phyloP scores from a whole-genome alignment of 441 rosid species.

The Erodium trifolium region DNA sequence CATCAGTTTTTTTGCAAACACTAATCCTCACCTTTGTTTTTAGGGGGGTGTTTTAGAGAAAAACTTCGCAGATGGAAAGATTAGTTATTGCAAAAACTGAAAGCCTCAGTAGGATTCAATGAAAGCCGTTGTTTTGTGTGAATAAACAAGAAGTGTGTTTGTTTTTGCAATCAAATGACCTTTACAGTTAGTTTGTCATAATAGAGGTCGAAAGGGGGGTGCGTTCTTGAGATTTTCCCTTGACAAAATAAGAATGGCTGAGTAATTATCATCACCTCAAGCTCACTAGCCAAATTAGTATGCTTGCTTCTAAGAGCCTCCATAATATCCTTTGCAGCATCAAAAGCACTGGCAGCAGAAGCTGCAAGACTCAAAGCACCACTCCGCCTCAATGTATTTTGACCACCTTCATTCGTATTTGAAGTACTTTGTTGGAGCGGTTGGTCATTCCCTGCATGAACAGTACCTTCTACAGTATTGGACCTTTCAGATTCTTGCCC shows the following conservation, averaged over 20 bases:
- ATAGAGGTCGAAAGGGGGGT: too few relatives aligned
- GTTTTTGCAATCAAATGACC: too few relatives aligned
- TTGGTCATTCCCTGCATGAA: conserved; percentile 61
- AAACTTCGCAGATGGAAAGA: too few relatives aligned
- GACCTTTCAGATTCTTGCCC: conserved; percentile 78
- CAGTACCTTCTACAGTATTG: conserved; percentile 40
- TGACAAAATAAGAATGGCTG: background rate
- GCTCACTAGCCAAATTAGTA: conserved; percentile 85
- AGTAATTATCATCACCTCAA: conserved; percentile 53
- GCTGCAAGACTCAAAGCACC: conserved; percentile 57
- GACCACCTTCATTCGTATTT: conserved; percentile 50
- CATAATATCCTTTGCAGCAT: conserved; percentile 97
- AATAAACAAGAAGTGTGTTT: too few relatives aligned
- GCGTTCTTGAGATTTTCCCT: background rate
- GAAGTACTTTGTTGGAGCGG: conserved; percentile 64
- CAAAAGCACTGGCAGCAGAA: conserved; percentile 85
- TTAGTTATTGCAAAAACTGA: too few relatives aligned
- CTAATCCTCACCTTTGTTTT: too few relatives aligned
- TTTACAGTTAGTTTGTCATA: too few relatives aligned
- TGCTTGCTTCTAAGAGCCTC: conserved; percentile 96
- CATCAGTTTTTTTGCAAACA: too few relatives aligned
- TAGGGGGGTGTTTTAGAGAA: too few relatives aligned
- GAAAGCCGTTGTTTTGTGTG: too few relatives aligned
- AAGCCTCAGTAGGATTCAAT: too few relatives aligned
- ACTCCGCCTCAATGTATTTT: conserved; percentile 51